Evolutionary conservation across 1,139 yeast species (phyloP).

Genomic region (Kurtzmaniella quercitrusa): DNA sequence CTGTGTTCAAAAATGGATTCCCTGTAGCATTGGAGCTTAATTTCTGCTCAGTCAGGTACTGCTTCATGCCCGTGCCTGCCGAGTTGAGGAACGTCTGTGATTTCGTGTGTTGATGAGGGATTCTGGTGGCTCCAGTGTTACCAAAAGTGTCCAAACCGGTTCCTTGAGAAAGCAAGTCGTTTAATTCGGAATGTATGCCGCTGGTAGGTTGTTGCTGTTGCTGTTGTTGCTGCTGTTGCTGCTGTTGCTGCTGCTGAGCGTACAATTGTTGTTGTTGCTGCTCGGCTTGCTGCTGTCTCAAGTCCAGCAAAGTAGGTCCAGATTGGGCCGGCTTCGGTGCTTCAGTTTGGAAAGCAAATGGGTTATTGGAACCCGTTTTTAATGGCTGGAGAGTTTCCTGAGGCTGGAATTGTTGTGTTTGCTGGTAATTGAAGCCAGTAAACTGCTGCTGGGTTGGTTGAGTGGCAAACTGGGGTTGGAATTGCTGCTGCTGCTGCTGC

Average conservation of each 20-base stretch:
- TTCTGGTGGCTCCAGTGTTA: slow-evolving; percentile 82
- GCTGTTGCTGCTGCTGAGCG: slow-evolving; percentile 19
- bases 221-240: slow-evolving; percentile 24
- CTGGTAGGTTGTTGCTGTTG: slow-evolving; percentile 26
- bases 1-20: slow-evolving; percentile 75
- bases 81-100: slow-evolving; percentile 80
- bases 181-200: slow-evolving; percentile 58
- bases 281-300: slow-evolving; percentile 24
- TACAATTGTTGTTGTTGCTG: slow-evolving; percentile 20
- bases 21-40: slow-evolving; percentile 45
- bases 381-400: slow-evolving; percentile 50
- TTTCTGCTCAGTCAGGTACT: slow-evolving; percentile 35
- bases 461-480: slow-evolving; percentile 29
- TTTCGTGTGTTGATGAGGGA: slow-evolving; percentile 90
- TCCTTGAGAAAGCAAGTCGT: slow-evolving; percentile 75
- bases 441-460: slow-evolving; percentile 21
- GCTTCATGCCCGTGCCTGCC: slow-evolving; percentile 78
- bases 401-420: slow-evolving; percentile 35
- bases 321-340: slow-evolving; percentile 14
- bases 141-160: slow-evolving; percentile 96
- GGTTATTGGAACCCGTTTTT: slow-evolving; percentile 84
- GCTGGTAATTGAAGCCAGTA: slow-evolving; percentile 28
- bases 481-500: slow-evolving; percentile 25
- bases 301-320: slow-evolving; percentile 13
- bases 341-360: slow-evolving; percentile 60